Base-by-base conservation (phyloP, 75 land plant genomes). In the Cryptomeria japonica region DNA sequence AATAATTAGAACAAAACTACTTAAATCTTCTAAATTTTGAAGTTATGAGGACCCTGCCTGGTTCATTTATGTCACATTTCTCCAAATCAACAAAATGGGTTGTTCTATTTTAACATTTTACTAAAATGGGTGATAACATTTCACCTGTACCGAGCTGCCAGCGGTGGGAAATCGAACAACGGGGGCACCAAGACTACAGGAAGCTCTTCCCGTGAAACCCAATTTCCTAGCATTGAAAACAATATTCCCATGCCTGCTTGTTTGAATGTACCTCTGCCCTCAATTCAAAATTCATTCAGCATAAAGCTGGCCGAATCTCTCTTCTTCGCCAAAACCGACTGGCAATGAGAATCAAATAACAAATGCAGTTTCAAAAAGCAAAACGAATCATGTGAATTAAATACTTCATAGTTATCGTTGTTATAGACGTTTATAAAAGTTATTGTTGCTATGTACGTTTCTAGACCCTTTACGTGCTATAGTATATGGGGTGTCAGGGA, bases 181-280 rank as follows among this genome's bases (percentile, higher is more conserved):
- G 98, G 98, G 1, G 98, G 98, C 9, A 96, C 98, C 68, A 96
- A 91, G 41, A 96, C 98, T 93, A 96, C 88, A 38, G 98, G 98
- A 37, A 93, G 91, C 87, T 92, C 91, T 80, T 89, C 84, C 31
- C 5, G 22, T 44, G 46, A 46, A 36, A 76, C 36, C 79, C 79
- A 76, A 36, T 76, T n/a, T 76, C 38, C 18, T 13, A 34, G 2
- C 38, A 76, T 34, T n/a, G 84, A 82, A 42, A 28, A 15, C 31
- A 37, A 44, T 4, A 37, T 82, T 28, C 84, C 84, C 84, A 82
- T 82, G 41, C 10, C 10, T 44, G 32, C 6, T 61, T 25, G 9
- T 64, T 64, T 25, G 70, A 64, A 25, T 64, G 28, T 64, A 0
- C 3, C n/a, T 64, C 70, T 64, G n/a, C 9, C 28, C 8, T 64